Evolutionary conservation across 2,329 filamentous ascomycete species (phyloP).

Genomic region (Diaporthe nobilis): DNA sequence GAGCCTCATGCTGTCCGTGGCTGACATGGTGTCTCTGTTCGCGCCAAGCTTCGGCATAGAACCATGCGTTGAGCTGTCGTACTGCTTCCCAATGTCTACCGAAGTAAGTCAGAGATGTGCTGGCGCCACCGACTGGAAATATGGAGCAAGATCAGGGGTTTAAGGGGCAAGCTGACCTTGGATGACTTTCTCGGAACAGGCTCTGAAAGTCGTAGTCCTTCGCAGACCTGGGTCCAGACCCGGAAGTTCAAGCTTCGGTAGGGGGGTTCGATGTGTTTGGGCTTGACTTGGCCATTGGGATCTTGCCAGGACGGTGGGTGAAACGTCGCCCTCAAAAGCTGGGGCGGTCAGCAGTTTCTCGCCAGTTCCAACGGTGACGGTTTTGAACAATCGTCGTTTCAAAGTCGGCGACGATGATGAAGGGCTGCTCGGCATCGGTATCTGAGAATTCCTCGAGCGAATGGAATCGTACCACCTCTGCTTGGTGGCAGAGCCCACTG

Average conservation of each 20-base stretch:
- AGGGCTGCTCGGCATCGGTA: slow-evolving; percentile 35
- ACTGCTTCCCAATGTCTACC: slow-evolving; percentile 9
- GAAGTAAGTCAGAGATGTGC: neutral
- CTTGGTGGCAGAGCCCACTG: slow-evolving; percentile 27
- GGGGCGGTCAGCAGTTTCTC: neutral
- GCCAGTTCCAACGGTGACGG: neutral
- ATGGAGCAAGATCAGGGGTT: neutral
- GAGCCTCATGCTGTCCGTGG: neutral
- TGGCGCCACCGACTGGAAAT: too few relatives aligned
- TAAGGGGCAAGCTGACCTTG: slow-evolving; percentile 1
- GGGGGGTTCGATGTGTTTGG: neutral
- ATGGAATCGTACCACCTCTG: slow-evolving; percentile 38
- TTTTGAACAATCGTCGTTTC: slow-evolving; percentile 25
- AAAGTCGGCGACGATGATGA: slow-evolving; percentile 9
- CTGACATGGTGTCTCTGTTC: neutral
- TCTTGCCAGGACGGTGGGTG: neutral
- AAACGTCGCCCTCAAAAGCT: neutral
- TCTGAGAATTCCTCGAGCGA: slow-evolving; percentile 35
- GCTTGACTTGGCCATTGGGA: neutral
- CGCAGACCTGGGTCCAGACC: slow-evolving; percentile 35
- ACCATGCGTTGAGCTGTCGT: neutral
- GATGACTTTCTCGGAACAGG: slow-evolving; percentile 8
- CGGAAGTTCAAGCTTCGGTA: slow-evolving; percentile 35
- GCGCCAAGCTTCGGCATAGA: neutral
- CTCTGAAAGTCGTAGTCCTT: slow-evolving; percentile 14